A percentile compares a stretch with the other conserved stretches of the same genome.
These are phyloP conservation scores for Gracilaria caudata DNA, from an alignment of 23 red algal species.

Conservation along the genomic window DNA sequence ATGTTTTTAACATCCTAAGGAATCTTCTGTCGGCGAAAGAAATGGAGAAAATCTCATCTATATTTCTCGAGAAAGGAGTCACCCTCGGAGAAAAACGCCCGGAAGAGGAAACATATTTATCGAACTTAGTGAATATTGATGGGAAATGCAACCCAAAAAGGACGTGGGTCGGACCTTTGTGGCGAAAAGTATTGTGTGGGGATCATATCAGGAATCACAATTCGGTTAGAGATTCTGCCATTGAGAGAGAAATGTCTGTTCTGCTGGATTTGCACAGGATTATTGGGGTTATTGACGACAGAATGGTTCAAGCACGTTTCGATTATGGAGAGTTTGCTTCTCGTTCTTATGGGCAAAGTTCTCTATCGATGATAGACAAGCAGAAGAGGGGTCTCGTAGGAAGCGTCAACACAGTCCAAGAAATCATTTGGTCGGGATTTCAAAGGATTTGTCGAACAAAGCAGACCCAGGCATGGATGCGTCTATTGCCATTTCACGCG, in stretches of 20 bases:
- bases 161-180: conserved; percentile 50
- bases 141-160: neutral
- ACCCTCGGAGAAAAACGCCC: neutral
- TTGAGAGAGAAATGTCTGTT: conserved; percentile 28
- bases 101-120: conserved; percentile 3
- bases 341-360: neutral
- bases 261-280: conserved; percentile 49
- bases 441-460: neutral
- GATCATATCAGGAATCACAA: neutral
- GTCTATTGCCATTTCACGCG: conserved; percentile 48
- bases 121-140: conserved; percentile 11
- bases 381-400: neutral
- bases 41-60: neutral
- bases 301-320: neutral
- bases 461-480: conserved; percentile 4
- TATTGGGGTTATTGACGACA: conserved; percentile 29
- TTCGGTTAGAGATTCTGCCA: neutral
- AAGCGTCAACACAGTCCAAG: conserved; percentile 19
- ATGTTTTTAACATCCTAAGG: conserved; percentile 42
- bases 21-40: neutral
- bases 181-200: conserved; percentile 14
- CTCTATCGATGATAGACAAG: neutral
- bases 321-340: neutral
- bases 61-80: neutral
- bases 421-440: conserved; percentile 13